Evolutionary conservation across 2,329 filamentous ascomycete genomes (phyloP).

Genomic region (Xylariaceae sp.): DNA sequence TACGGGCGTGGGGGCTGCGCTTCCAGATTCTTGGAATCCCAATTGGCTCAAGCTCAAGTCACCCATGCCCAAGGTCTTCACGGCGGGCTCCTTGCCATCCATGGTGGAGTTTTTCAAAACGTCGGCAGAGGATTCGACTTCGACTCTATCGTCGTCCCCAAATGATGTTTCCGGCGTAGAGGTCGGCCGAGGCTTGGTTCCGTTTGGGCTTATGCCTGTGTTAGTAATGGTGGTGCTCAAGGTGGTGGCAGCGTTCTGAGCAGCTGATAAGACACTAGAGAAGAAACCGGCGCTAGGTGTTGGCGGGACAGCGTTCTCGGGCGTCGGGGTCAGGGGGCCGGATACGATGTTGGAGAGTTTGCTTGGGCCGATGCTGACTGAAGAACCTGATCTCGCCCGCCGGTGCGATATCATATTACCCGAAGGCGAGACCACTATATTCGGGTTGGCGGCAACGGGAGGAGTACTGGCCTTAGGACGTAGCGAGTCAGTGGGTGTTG

Average conservation of each 20-base stretch:
- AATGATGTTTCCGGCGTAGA: slow-evolving; percentile 30
- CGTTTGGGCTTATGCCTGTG: slow-evolving; percentile 52
- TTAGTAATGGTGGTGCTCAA: slow-evolving; percentile 72
- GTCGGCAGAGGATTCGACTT: slow-evolving; percentile 42
- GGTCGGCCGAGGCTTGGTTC: slow-evolving; percentile 39
- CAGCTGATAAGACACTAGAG: slow-evolving; percentile 86
- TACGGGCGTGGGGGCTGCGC: slow-evolving; percentile 52
- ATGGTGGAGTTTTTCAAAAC: slow-evolving; percentile 38
- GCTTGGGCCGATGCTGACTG: slow-evolving; percentile 62
- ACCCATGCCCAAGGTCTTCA: slow-evolving; percentile 85
- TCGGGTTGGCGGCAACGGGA: slow-evolving; percentile 33
- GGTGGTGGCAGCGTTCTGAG: slow-evolving; percentile 82
- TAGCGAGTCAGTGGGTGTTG: slow-evolving; percentile 54
- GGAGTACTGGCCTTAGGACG: slow-evolving; percentile 17
- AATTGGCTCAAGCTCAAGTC: slow-evolving; percentile 87
- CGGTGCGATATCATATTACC: slow-evolving; percentile 70
- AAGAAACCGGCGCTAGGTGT: slow-evolving; percentile 74
- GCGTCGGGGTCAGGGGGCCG: slow-evolving; percentile 70
- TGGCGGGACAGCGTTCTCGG: slow-evolving; percentile 55
- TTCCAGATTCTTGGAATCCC: slow-evolving; percentile 65
- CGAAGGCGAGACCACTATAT: slow-evolving; percentile 59
- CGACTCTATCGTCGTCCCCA: slow-evolving; percentile 36
- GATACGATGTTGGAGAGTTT: slow-evolving; percentile 77
- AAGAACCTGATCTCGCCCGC: slow-evolving; percentile 50
- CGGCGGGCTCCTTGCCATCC: slow-evolving; percentile 66